These are phyloP conservation scores for Colletotrichum cuscutae DNA, from an alignment of 2,329 filamentous ascomycete genomes.

Conservation along the genomic window DNA sequence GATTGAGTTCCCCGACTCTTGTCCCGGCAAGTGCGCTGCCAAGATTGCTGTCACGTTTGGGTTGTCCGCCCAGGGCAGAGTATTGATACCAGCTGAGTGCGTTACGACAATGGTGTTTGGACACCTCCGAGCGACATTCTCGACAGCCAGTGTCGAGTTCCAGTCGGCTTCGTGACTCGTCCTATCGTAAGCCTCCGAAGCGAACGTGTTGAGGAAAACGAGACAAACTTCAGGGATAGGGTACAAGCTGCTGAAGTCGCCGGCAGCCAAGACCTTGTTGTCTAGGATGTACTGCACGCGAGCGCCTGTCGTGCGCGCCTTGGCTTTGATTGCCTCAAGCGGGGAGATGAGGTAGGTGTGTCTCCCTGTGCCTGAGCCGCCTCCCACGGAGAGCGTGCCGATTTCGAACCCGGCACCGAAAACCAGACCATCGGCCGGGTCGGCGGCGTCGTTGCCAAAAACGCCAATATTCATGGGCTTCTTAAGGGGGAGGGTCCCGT, in stretches of 20 bases:
- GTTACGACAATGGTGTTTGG: conserved; percentile 71
- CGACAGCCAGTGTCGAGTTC: conserved; percentile 69
- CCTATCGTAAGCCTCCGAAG: conserved; percentile 71
- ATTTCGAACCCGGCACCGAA: conserved; percentile 62
- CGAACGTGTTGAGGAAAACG: conserved; percentile 74
- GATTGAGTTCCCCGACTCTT: conserved; percentile 80
- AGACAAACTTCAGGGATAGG: conserved; percentile 72
- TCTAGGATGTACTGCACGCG: conserved; percentile 62
- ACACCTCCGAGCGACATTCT: conserved; percentile 56
- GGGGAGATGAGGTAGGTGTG: conserved; percentile 75
- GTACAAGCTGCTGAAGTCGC: conserved; percentile 65
- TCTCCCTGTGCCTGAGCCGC: conserved; percentile 69
- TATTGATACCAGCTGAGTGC: conserved; percentile 69
- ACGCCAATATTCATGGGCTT: conserved; percentile 64
- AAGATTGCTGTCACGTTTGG: conserved; percentile 80
- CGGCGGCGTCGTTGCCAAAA: conserved; percentile 73
- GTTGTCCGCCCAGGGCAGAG: conserved; percentile 64
- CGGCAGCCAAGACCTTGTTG: conserved; percentile 48
- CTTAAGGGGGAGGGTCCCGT: conserved; percentile 65
- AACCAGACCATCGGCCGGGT: conserved; percentile 44
- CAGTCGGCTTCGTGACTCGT: conserved; percentile 70
- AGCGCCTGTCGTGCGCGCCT: conserved; percentile 62
- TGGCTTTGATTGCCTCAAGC: conserved; percentile 71
- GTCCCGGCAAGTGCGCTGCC: conserved; percentile 80
- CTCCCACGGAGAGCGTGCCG: conserved; percentile 74